phyloP scores from a whole-genome alignment of 225 moss, liverwort and hornwort species.

The Pleurozium schreberi region DNA sequence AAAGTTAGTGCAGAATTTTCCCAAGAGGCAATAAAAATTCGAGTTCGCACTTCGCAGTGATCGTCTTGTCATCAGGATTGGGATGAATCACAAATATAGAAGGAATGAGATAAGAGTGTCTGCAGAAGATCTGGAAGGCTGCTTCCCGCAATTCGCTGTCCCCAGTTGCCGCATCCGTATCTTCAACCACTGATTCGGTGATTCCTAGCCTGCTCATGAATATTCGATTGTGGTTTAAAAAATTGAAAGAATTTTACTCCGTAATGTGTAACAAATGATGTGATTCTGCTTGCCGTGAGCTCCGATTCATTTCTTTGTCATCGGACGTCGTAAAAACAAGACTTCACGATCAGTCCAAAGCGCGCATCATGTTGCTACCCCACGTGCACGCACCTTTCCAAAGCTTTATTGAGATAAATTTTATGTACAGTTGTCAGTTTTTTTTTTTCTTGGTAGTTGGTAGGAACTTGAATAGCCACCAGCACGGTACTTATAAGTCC shows the following conservation, averaged over 20 bases:
- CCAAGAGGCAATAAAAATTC: neutral
- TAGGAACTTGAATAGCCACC: neutral
- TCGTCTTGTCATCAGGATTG: neutral
- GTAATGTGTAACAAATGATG: neutral
- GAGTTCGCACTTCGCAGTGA: neutral
- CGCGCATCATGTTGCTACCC: neutral
- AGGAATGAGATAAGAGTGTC: neutral
- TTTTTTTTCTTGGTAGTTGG: neutral
- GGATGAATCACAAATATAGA: neutral
- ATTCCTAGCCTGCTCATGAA: too few species aligned
- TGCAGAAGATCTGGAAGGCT: neutral
- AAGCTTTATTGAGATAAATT: neutral
- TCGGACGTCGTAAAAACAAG: neutral
- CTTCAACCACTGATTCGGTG: neutral
- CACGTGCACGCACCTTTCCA: neutral
- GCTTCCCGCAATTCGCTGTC: neutral
- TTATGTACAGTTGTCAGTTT: neutral
- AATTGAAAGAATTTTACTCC: too few species aligned
- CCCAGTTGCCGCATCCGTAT: constrained; percentile 21
- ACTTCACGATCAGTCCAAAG: neutral
- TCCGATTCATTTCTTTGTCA: too few species aligned
- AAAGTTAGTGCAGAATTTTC: neutral
- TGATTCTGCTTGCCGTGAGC: neutral
- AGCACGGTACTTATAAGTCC: neutral
- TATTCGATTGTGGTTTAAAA: too few species aligned